These are phyloP conservation scores for Stenocarpella maydis DNA, from an alignment of 2,329 filamentous ascomycete genomes.

Conservation along the genomic window DNA sequence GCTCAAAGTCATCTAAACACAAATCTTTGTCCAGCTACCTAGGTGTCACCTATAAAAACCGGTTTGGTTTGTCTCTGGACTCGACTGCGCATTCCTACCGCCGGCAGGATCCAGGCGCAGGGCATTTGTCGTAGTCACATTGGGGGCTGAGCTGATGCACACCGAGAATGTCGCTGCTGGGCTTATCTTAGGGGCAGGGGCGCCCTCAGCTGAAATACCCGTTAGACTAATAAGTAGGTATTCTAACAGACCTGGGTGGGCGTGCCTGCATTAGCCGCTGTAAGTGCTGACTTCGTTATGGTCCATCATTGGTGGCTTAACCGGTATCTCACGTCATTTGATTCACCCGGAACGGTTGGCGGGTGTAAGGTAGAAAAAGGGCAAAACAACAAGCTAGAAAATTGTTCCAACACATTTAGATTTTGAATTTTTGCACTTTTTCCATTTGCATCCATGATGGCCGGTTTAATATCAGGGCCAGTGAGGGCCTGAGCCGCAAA, in stretches of 20 bases:
- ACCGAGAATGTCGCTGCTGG: neutral
- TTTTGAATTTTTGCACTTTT: neutral
- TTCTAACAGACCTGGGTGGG: neutral
- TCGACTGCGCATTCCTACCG: neutral
- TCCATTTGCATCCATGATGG: neutral
- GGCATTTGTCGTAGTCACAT: neutral
- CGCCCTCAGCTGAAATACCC: neutral
- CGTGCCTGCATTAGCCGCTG: conserved; percentile 20
- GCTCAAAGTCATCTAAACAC: neutral
- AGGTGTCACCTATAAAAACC: neutral
- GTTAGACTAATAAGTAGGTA: too few species aligned
- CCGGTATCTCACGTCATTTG: neutral
- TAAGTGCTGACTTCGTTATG: neutral
- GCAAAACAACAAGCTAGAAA: neutral
- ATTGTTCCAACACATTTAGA: neutral
- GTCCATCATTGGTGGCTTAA: conserved; percentile 11
- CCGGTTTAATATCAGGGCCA: neutral
- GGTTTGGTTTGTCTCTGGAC: neutral
- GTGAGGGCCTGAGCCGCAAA: too few species aligned
- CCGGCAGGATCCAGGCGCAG: neutral
- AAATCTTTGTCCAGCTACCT: neutral
- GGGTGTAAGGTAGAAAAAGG: neutral
- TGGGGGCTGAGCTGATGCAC: conserved; percentile 8
- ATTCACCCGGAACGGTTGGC: neutral
- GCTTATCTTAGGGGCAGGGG: neutral